Evolutionary conservation across 148 eudicot species (phyloP).

Genomic region (Chenopodium quinoa): DNA sequence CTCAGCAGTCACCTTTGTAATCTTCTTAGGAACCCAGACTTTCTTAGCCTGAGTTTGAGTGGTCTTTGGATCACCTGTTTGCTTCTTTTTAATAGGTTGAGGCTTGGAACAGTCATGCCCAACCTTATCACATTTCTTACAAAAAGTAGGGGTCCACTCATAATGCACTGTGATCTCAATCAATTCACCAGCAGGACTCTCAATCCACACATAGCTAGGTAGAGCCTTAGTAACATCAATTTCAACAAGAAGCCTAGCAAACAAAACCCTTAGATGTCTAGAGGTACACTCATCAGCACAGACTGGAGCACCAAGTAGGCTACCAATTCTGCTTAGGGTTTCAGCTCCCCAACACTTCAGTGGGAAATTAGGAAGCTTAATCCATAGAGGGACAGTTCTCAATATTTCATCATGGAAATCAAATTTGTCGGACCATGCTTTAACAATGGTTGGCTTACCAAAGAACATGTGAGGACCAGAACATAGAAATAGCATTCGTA

Average conservation of each 20-base stretch:
- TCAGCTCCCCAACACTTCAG: not conserved
- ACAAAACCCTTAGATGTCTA: too few species aligned
- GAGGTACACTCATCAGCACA: not conserved
- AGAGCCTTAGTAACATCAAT: not conserved
- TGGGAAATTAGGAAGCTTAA: not conserved
- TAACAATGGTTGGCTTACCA: not conserved
- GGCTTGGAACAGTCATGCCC: not conserved
- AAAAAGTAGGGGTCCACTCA: not conserved
- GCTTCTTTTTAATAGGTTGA: too few species aligned
- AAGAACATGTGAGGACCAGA: not conserved
- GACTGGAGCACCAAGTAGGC: not conserved
- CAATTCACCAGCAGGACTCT: not conserved
- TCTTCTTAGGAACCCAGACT: too few species aligned
- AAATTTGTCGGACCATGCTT: not conserved
- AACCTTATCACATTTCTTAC: not conserved
- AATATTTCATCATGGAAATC: not conserved
- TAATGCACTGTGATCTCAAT: not conserved
- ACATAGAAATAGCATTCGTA: not conserved
- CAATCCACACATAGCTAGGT: not conserved
- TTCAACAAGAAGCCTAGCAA: not conserved
- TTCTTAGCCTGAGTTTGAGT: too few species aligned
- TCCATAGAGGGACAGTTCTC: not conserved
- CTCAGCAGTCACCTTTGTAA: too few species aligned
- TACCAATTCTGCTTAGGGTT: not conserved
- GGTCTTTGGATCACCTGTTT: too few species aligned